Conservation (phyloP, 352 stramenopile species). For the Globisporangium solare region DNA sequence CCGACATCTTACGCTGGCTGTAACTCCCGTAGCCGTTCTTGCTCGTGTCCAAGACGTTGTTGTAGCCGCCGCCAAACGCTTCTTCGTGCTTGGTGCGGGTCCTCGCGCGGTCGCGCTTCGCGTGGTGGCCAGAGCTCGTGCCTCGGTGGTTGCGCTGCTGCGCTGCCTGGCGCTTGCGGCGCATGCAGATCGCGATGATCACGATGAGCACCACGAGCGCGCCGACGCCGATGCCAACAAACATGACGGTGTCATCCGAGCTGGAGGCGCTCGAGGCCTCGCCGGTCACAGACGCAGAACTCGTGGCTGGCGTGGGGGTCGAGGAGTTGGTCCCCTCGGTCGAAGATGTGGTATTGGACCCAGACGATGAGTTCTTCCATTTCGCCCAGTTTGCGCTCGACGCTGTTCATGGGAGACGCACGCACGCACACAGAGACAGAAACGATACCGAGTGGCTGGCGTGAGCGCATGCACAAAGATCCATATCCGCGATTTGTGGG, state of each 20-base stretch:
- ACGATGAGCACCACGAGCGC: conserved; percentile 46
- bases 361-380: conserved; percentile 10
- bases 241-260: conserved; percentile 34
- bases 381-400: conserved; percentile 12
- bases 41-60: conserved; percentile 45
- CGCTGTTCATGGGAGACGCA: conserved; percentile 18
- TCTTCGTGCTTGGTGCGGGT: conserved; percentile 33
- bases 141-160: background rate
- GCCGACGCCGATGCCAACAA: conserved; percentile 48
- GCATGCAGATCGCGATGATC: conserved; percentile 38
- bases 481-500: no score
- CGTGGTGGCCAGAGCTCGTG: conserved; percentile 20
- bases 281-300: conserved; percentile 6
- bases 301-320: conserved; percentile 11
- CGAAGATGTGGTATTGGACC: conserved; percentile 8
- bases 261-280: conserved; percentile 1
- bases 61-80: conserved; percentile 33
- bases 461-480: no score
- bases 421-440: conserved; percentile 1
- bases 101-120: conserved; percentile 29
- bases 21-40: conserved; percentile 35
- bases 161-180: conserved; percentile 25
- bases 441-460: background rate
- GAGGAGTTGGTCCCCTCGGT: conserved; percentile 13
- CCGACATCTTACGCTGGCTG: conserved; percentile 31